Evolutionary conservation across 352 stramenopile species (phyloP), one percentile per base, ranked within the genome.

Genomic region (Vaucheria bursata): DNA sequence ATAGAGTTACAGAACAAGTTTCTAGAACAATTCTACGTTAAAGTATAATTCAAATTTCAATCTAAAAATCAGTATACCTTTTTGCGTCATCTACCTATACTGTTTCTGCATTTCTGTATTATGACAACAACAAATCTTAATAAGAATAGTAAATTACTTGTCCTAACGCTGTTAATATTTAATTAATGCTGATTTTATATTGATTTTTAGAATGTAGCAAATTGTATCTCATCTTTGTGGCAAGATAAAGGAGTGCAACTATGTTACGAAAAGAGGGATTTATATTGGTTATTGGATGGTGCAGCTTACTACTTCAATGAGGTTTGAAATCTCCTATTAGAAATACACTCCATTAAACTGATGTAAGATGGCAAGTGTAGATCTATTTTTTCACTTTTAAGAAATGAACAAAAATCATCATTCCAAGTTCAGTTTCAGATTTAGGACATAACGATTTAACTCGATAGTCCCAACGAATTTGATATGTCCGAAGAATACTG

Each of bases 261-360:
- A 53, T 68, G 71, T 7, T 83, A 80, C 40, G 67, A 65, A n/a
- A 29, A 79, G 78, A 72, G 78, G 70, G 34, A 78, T 70, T 12
- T 73, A 49, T 87, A 82, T 72, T 86, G 77, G 79, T 59, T 85
- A 18, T 69, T 85, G 25, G 81, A 85, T 65, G 75, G 79, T 0
- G 75, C 74, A 5, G 25, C 75, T 0, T 86, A 87, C 34, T 87
- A 84, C 75, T 83, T 85, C 40, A 75, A 87, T 4, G 67, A 87
- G 25, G 79, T 87, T 4, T 37, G 53, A n/a, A n/a, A n/a, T n/a
- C n/a, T n/a, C n/a, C n/a, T n/a, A n/a, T n/a, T n/a, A n/a, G n/a
- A n/a, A n/a, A n/a, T n/a, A n/a, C n/a, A n/a, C n/a, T n/a, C n/a
- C n/a, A n/a, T n/a, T n/a, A n/a, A n/a, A n/a, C n/a, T n/a, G n/a